Evolutionary conservation across 2,329 filamentous ascomycete species (phyloP).

Genomic region (Magnaporthales sp.): DNA sequence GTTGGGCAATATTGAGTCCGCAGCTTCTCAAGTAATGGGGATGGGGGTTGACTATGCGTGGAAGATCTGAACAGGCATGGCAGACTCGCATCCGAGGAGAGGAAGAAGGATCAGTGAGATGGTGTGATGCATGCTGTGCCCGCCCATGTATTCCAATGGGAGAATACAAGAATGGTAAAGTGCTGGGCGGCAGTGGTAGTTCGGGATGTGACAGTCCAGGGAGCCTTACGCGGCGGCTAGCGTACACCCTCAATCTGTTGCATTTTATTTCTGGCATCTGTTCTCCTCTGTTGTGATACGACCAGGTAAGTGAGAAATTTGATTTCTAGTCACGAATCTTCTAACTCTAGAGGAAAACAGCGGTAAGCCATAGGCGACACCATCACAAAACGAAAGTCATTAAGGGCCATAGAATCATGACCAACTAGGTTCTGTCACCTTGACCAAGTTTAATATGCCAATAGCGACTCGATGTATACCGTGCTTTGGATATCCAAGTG

Average conservation of each 20-base stretch:
- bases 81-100: too few relatives aligned
- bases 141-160: background rate
- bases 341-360: background rate
- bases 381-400: background rate
- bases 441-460: background rate
- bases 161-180: background rate
- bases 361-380: background rate
- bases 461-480: too few relatives aligned
- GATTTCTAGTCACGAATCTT: background rate
- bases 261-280: too few relatives aligned
- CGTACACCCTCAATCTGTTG: too few relatives aligned
- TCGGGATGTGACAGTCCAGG: too few relatives aligned
- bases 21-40: background rate
- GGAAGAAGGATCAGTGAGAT: background rate
- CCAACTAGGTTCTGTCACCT: background rate
- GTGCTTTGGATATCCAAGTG: background rate
- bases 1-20: background rate
- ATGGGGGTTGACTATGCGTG: too few relatives aligned
- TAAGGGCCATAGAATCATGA: background rate
- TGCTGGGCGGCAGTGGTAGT: too few relatives aligned
- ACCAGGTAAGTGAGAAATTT: background rate
- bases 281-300: background rate
- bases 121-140: background rate
- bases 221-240: too few relatives aligned
- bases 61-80: background rate